Evolutionary conservation across 768 basidiomycete species (phyloP).

Genomic region (Tricholoma terreum): DNA sequence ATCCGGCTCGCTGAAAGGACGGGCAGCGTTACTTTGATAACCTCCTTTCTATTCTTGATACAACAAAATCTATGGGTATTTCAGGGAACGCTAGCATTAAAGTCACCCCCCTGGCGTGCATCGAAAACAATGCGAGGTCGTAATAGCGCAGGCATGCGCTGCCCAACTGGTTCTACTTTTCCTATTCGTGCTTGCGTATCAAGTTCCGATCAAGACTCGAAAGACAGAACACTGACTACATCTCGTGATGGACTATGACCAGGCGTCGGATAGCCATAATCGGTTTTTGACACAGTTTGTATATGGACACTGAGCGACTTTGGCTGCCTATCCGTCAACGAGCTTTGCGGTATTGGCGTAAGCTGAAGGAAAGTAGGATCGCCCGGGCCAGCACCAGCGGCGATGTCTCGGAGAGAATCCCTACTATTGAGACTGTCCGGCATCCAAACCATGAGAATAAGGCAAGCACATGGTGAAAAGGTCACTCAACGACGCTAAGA

Average conservation of each 20-base stretch:
- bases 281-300: constrained; percentile 30
- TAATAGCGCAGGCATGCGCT: neutral
- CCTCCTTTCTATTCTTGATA: too few relatives aligned
- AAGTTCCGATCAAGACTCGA: neutral
- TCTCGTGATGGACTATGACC: neutral
- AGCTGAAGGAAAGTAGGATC: constrained; percentile 36
- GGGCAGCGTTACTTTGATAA: too few relatives aligned
- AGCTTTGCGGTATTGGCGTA: constrained; percentile 27
- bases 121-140: neutral
- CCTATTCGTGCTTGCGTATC: neutral
- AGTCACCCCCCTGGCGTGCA: neutral
- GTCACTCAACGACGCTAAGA: constrained; percentile 46
- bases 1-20: too few relatives aligned
- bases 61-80: too few relatives aligned
- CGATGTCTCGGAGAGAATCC: constrained; percentile 42
- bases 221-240: neutral
- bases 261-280: constrained; percentile 23
- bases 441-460: neutral
- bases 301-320: constrained; percentile 32
- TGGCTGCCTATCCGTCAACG: constrained; percentile 2
- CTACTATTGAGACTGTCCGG: constrained; percentile 43
- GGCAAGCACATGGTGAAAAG: neutral
- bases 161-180: neutral
- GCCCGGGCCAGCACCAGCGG: constrained; percentile 19
- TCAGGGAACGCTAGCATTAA: too few relatives aligned